phyloP scores from a whole-genome alignment of 768 basidiomycete species.

The Tulasnella calospora region DNA sequence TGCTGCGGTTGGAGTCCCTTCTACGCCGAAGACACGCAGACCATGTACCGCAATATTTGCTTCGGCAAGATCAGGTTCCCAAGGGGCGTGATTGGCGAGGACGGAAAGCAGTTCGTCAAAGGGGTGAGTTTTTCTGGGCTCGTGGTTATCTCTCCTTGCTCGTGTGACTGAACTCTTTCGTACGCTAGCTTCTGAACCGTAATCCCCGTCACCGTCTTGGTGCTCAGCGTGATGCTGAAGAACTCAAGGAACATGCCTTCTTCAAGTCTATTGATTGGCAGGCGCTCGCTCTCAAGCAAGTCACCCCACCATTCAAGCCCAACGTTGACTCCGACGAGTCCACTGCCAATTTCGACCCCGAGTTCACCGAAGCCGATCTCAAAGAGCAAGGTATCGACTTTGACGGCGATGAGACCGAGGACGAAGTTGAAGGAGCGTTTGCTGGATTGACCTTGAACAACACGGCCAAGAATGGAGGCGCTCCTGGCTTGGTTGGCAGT shows the following conservation, averaged over 20 bases:
- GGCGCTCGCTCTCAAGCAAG: slow-evolving; percentile 77
- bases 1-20: slow-evolving; percentile 99
- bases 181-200: slow-evolving; percentile 80
- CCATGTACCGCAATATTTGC: slow-evolving; percentile 99
- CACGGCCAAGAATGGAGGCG: slow-evolving; percentile 42
- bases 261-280: slow-evolving; percentile 90
- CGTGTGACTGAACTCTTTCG: slow-evolving; percentile 10
- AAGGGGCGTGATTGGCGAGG: slow-evolving; percentile 92
- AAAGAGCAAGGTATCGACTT: slow-evolving; percentile 55
- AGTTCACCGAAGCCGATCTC: slow-evolving; percentile 92
- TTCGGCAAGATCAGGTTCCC: slow-evolving; percentile 99
- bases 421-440: slow-evolving; percentile 66
- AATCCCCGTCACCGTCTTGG: slow-evolving; percentile 98
- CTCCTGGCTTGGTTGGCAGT: slow-evolving; percentile 32
- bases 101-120: slow-evolving; percentile 98
- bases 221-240: slow-evolving; percentile 80
- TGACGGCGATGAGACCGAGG: slow-evolving; percentile 39
- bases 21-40: slow-evolving; percentile 98
- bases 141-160: neutral
- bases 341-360: slow-evolving; percentile 96
- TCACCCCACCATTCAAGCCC: slow-evolving; percentile 97
- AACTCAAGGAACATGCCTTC: slow-evolving; percentile 94
- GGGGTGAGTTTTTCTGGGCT: slow-evolving; percentile 50
- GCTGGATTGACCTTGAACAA: slow-evolving; percentile 54
- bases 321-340: slow-evolving; percentile 97